Percentiles rank a stretch among this genome's conserved stretches.
phyloP scores from a whole-genome alignment of 108 stramenopile species.

The Pseudonitzschia multiseries region DNA sequence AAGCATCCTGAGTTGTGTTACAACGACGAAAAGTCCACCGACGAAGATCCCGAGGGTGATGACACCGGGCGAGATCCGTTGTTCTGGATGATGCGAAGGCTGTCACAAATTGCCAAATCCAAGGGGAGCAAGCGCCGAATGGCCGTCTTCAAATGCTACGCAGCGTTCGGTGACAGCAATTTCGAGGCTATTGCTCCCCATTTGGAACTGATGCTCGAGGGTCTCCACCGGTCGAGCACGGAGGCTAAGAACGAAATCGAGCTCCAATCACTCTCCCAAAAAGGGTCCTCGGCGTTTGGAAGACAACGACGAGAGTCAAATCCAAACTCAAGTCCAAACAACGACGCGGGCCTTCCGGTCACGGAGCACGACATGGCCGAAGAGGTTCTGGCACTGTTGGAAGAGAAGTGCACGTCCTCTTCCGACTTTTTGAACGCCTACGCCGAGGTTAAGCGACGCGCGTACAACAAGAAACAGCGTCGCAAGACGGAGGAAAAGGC shows the following conservation, averaged over 20 bases:
- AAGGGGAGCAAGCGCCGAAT: constrained; percentile 67
- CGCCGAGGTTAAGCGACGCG: constrained; percentile 66
- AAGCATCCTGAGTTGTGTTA: constrained; percentile 63
- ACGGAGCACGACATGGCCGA: constrained; percentile 54
- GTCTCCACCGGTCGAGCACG: constrained; percentile 68
- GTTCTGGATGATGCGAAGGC: constrained; percentile 64
- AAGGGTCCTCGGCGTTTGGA: not conserved
- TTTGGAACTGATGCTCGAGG: constrained; percentile 78
- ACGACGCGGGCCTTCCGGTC: not conserved
- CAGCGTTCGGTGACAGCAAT: constrained; percentile 55
- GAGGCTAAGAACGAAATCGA: constrained; percentile 61
- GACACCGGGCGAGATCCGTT: constrained; percentile 48
- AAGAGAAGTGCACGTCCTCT: constrained; percentile 56
- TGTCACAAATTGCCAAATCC: constrained; percentile 80
- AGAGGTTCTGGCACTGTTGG: constrained; percentile 73
- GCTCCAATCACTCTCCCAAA: constrained; percentile 14
- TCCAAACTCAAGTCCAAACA: too few species aligned
- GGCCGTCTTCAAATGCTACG: constrained; percentile 84
- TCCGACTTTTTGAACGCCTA: constrained; percentile 68
- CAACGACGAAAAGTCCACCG: constrained; percentile 10
- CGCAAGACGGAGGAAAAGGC: constrained; percentile 62
- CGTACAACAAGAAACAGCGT: constrained; percentile 66
- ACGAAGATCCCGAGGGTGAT: constrained; percentile 31
- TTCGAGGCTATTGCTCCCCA: constrained; percentile 50
- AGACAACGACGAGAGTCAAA: not conserved